Evolutionary conservation across 805 yeast species (phyloP).

Genomic region (Maudiozyma barnettii): DNA sequence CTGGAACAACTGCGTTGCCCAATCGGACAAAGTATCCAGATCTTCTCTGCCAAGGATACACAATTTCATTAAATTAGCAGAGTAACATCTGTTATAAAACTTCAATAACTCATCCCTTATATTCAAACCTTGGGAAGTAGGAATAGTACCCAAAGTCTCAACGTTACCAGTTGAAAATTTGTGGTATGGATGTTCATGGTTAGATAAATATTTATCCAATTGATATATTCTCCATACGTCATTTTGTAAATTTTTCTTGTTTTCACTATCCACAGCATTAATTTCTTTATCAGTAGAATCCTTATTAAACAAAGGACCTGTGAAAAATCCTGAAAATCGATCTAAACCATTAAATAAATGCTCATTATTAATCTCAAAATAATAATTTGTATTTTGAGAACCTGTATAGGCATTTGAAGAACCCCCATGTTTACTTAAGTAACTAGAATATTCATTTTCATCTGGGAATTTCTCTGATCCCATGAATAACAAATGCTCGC

Average conservation of each 20-base stretch:
- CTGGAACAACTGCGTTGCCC: conserved; percentile 62
- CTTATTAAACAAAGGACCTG: conserved; percentile 63
- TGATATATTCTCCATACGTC: conserved; percentile 87
- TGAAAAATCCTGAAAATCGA: conserved; percentile 87
- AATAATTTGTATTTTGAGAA: conserved; percentile 80
- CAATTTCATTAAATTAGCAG: conserved; percentile 82
- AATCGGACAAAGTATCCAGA: conserved; percentile 56
- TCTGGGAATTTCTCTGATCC: conserved; percentile 71
- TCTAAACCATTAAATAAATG: conserved; percentile 82
- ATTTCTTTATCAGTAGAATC: conserved; percentile 86
- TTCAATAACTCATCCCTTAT: conserved; percentile 74
- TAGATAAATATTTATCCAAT: conserved; percentile 65
- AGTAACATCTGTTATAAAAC: conserved; percentile 63
- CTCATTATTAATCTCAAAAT: conserved; percentile 71
- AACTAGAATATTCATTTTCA: conserved; percentile 70
- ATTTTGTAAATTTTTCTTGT: conserved; percentile 84
- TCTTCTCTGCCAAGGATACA: conserved; percentile 77
- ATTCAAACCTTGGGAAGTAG: conserved; percentile 50
- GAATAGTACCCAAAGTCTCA: conserved; percentile 60
- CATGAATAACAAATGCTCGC: conserved; percentile 67
- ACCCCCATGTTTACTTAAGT: conserved; percentile 76
- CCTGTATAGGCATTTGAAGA: conserved; percentile 89
- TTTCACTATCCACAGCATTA: conserved; percentile 91
- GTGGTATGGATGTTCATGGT: conserved; percentile 70
- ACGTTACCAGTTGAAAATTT: conserved; percentile 88